Evolutionary conservation across 768 basidiomycete genomes (phyloP).

Genomic region (Lentinus tigrinus): DNA sequence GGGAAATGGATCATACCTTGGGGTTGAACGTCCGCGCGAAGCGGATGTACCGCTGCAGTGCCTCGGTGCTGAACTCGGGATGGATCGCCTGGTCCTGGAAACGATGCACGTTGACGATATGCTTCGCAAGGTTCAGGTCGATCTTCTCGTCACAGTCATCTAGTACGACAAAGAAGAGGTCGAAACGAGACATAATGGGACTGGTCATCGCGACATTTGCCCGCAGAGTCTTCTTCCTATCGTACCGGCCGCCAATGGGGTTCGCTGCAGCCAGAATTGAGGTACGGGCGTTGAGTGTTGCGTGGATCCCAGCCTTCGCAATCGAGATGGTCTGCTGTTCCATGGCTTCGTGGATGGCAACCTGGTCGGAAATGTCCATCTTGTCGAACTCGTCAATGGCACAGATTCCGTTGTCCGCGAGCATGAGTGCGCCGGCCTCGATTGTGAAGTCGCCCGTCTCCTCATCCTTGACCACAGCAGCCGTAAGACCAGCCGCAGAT

Average conservation of each 20-base stretch:
- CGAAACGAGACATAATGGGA: constrained; percentile 98
- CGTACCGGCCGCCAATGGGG: constrained; percentile 95
- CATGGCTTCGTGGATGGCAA: constrained; percentile 99
- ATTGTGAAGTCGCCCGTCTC: constrained; percentile 99
- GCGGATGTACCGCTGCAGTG: constrained; percentile 93
- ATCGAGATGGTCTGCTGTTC: constrained; percentile 99
- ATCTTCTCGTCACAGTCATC: constrained; percentile 95
- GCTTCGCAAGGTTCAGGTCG: constrained; percentile 90
- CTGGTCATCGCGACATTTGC: constrained; percentile 97
- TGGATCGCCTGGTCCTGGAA: constrained; percentile 93
- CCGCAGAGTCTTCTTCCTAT: constrained; percentile 87
- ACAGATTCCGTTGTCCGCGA: constrained; percentile 98
- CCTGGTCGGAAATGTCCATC: constrained; percentile 98
- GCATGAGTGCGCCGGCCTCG: constrained; percentile 98
- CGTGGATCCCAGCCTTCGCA: constrained; percentile 98
- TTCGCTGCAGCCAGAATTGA: constrained; percentile 98
- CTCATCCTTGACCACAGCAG: constrained; percentile 97
- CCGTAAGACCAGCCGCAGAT: constrained; percentile 97
- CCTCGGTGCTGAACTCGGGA: constrained; percentile 97
- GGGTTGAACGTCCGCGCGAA: constrained; percentile 98
- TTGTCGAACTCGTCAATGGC: constrained; percentile 99
- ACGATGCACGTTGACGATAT: constrained; percentile 97
- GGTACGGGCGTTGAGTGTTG: constrained; percentile 95
- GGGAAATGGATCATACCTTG: constrained; percentile 55
- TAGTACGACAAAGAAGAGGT: constrained; percentile 96